Base-by-base conservation (phyloP, 805 yeast genomes). In the Sugiyamaella marilandica region DNA sequence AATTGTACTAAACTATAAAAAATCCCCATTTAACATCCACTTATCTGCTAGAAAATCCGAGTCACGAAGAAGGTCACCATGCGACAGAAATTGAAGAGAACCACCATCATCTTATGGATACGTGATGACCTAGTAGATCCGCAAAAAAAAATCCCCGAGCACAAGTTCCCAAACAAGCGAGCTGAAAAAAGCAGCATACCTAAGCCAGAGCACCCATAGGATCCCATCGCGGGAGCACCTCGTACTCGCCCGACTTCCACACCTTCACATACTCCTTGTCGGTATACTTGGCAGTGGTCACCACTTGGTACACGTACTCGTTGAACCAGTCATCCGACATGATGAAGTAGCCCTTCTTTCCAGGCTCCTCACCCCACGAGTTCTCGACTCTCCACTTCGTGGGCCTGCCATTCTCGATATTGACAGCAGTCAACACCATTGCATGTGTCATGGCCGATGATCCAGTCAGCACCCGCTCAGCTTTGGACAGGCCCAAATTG, bases 371-470 rank as follows among this genome's bases (percentile, higher is more conserved):
- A 57, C 90, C 88, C 90, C 90, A 85, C 10, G 88, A 82, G 70
- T 85, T 85, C 67, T 84, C 89, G 39, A 85, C 89, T 62, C 83
- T 75, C 77, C 86, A 85, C 58, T 88, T 75, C 26, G 79, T 70
- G 24, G 89, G 87, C 55, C 75, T 73, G 5, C 83, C 84, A 19
- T 67, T 80, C 39, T 66, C 80, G 37, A 88, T 70, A 67, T 87
- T 91, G 41, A 86, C 92, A 34, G 83, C 96, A 13, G 89, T 83
- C 62, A 88, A 79, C 21, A 83, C 77, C 96, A 88, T 88, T 26
- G 96, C 96, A 64, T 88, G 96, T 14, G 95, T 88, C 95, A 89
- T 87, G 58, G 81, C 73, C 16, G 92, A 84, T 55, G 88, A 82
- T 49, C 81, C 82, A 57, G 85, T 83, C 55, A 74, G 70, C 54